A percentile compares a stretch with the other conserved stretches of the same genome.
Evolutionary conservation across 1,284 basidiomycete species (phyloP).

Genomic region (Moesziomyces sp.): DNA sequence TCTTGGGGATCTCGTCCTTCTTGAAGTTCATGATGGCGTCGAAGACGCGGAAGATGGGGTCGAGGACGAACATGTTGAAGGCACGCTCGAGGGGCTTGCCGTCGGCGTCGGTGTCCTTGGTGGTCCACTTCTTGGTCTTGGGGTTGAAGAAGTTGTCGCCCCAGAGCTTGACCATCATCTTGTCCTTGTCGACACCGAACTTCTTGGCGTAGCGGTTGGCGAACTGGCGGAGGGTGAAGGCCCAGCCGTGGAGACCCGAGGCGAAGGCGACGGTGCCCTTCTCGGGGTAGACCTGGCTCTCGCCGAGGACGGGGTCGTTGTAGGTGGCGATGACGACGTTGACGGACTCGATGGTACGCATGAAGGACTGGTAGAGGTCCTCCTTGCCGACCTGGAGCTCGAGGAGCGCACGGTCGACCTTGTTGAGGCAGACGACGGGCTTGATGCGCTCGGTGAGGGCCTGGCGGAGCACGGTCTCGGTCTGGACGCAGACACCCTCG

Average conservation of each 20-base stretch:
- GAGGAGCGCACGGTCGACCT: conserved; percentile 99
- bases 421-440: conserved; percentile 99
- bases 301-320: conserved; percentile 92
- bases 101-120: conserved; percentile 79
- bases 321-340: conserved; percentile 99
- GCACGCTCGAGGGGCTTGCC: conserved; percentile 81
- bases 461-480: conserved; percentile 98
- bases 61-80: conserved; percentile 85
- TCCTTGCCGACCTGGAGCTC: conserved; percentile 98
- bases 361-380: conserved; percentile 97
- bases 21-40: conserved; percentile 99
- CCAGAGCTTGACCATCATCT: conserved; percentile 98
- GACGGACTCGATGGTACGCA: conserved; percentile 95
- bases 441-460: conserved; percentile 98
- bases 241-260: conserved; percentile 99
- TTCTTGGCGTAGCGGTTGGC: conserved; percentile 95
- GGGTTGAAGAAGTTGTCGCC: conserved; percentile 99
- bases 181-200: conserved; percentile 98
- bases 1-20: conserved; percentile 84
- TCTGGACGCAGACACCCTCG: conserved; percentile 99
- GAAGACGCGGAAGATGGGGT: conserved; percentile 99
- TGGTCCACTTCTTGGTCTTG: conserved; percentile 95
- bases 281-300: conserved; percentile 99
- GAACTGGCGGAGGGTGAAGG: conserved; percentile 98
- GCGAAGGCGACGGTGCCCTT: conserved; percentile 98